These are phyloP conservation scores for Chloroidium sp. DNA, from an alignment of 163 green algal species.

Conservation along the genomic window DNA sequence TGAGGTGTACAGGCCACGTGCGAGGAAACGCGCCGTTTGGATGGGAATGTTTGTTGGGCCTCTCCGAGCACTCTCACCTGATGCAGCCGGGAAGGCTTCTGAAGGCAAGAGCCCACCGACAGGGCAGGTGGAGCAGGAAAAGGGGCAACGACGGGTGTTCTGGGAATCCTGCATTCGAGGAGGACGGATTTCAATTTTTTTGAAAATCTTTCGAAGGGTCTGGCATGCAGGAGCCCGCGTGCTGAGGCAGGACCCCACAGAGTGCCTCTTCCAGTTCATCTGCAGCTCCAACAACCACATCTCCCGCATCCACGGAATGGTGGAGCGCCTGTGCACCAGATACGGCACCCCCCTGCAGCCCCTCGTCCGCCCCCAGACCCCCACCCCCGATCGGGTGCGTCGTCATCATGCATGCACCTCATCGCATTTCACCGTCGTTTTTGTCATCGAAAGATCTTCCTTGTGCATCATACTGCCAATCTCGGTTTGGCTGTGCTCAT, in stretches of 20 bases:
- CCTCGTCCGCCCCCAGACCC: background rate
- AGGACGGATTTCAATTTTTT: background rate
- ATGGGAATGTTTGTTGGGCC: too few relatives aligned
- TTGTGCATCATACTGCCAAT: background rate
- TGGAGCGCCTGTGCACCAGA: conserved; percentile 68
- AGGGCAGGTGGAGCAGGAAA: too few relatives aligned
- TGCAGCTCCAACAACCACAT: conserved; percentile 98
- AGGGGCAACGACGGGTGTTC: too few relatives aligned
- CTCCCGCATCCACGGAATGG: conserved; percentile 84
- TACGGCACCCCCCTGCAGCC: conserved; percentile 58
- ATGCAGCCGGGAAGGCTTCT: too few relatives aligned
- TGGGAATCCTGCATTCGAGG: too few relatives aligned
- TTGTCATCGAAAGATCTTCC: background rate
- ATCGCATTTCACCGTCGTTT: too few relatives aligned
- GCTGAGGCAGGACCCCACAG: conserved; percentile 82
- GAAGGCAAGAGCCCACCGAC: too few relatives aligned
- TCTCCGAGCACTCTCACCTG: too few relatives aligned
- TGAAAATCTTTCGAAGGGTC: background rate
- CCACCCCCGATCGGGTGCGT: too few relatives aligned
- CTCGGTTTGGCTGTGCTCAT: background rate
- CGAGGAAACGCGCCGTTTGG: too few relatives aligned
- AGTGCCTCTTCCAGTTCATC: conserved; percentile 93
- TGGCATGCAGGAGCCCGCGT: conserved; percentile 54
- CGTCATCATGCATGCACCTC: background rate
- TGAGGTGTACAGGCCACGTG: too few relatives aligned